Base-by-base conservation (phyloP, 1,284 basidiomycete species). In the Papiliotrema flavescens region DNA sequence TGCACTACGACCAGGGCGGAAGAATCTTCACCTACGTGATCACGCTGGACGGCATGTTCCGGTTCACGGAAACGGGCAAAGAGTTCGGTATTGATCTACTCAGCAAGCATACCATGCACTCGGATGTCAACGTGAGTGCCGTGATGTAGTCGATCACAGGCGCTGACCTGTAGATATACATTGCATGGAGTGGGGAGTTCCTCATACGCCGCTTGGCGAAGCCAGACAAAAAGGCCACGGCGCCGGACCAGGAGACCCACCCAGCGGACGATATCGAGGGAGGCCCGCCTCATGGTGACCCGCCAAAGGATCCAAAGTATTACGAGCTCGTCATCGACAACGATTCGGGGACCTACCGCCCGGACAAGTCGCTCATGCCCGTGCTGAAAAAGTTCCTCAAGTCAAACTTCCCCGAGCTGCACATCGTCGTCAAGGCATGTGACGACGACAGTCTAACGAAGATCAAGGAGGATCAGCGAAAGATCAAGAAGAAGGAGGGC, bases 371-470 rank as follows among this genome's bases (percentile, higher is more conserved):
- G 24, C 68, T 80, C 22, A 65, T 81, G 13, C 78, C 80, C 7
- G 53, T 72, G 0, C 64, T 81, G 24, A 64, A 74, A 41, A 60
- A 67, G 42, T 81, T 70, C 35, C 68, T 82, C 32, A 58, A 86
- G 73, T 79, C 81, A 62, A 89, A 90, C 68, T 88, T 90, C 66
- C 78, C 81, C 15, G 84, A 84, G 3, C 79, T 89, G 54, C 74
- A 67, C 37, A 79, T 90, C 28, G 67, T 80, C 50, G 83, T 82
- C 26, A 76, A 83, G 65, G 79, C 82, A 57, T 79, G 80, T 49
- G 80, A 81, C 54, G 86, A 89, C 62, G 80, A 84, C 34, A 79
- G 76, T 37, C 57, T 73, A 28, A 56, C 63, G 36, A 62, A 71
- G 62, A 70, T 71, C 53, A 75, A 75, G 61, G 61, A 67, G 47